Percentiles rank a stretch among this genome's conserved stretches.
Conservation (phyloP, 2,329 filamentous ascomycete species). For the Colletotrichum cereale region DNA sequence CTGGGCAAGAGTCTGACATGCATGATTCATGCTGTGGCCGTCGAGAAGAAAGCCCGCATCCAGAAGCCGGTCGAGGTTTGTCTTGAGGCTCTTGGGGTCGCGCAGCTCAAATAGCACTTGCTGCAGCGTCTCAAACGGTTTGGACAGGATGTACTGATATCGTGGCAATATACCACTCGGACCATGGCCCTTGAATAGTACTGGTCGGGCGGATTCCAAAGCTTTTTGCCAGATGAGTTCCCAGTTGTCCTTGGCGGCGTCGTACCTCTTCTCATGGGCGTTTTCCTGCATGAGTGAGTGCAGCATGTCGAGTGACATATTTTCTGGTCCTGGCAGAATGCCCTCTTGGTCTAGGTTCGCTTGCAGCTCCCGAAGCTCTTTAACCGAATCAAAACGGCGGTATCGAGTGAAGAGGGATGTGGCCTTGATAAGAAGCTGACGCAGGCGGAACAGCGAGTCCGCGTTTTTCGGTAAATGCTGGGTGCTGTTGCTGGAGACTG, state of each 20-base stretch:
- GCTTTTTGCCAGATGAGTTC: slow-evolving; percentile 67
- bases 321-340: slow-evolving; percentile 49
- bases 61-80: slow-evolving; percentile 68
- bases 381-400: slow-evolving; percentile 64
- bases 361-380: slow-evolving; percentile 69
- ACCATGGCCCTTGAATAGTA: slow-evolving; percentile 41
- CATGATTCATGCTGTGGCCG: slow-evolving; percentile 83
- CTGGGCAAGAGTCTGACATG: slow-evolving; percentile 75
- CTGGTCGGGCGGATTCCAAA: slow-evolving; percentile 55
- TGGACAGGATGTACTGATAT: slow-evolving; percentile 66
- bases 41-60: slow-evolving; percentile 79
- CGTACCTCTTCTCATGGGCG: slow-evolving; percentile 67
- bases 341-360: slow-evolving; percentile 47
- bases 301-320: slow-evolving; percentile 67
- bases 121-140: slow-evolving; percentile 63
- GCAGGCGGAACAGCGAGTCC: slow-evolving; percentile 26
- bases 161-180: slow-evolving; percentile 54
- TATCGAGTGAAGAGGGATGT: slow-evolving; percentile 51
- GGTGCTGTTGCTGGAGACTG: not conserved
- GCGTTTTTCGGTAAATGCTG: not conserved
- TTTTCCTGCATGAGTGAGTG: slow-evolving; percentile 77
- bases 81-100: slow-evolving; percentile 61
- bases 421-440: slow-evolving; percentile 41
- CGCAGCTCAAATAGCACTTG: slow-evolving; percentile 55
- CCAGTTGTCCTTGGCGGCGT: slow-evolving; percentile 77